Evolutionary conservation across 2,329 filamentous ascomycete species (phyloP), one percentile per base, ranked within the genome.

Genomic region (Reticulascus tulasneorum): DNA sequence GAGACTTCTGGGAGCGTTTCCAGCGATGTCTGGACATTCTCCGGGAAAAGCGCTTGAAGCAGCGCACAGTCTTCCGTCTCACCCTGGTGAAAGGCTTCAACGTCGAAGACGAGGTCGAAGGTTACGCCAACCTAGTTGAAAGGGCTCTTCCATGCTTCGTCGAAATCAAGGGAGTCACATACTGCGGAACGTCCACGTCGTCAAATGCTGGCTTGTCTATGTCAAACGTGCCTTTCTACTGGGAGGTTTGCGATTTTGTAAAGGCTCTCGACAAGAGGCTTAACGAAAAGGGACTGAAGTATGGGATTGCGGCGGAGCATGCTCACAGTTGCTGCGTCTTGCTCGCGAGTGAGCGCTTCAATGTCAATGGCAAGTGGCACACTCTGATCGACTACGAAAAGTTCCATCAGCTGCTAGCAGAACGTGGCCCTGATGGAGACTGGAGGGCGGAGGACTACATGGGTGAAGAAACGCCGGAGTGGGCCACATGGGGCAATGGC

Each of bases 51-150:
- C 79, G 91, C 25, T 84, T 86, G 67, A 75, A 82, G 36, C 91
- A 96, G 58, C 82, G 91, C 36, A 97, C 93, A 6, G 93, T 97
- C 5, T 97, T 94, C 71, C 82, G 93, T 2, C 75, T 97, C 4
- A 97, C 91, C 0, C 80, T 98, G 3, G 93, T 97, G 56, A 97
- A 97, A 66, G 91, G 90, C 4, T 97, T 98, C 75, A 97, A 98
- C 58, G 80, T 97, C 46, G 91, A 95, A 17, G 90, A 95, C 49
- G 93, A 96, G 61, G 88, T 83, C 6, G 77, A 83, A 47, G 91
- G 91, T 5, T 97, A 98, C 54, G 91, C 91, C 0, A 81, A 87
- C 52, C 79, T 97, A 2, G 85, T 97, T 13, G 86, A 90, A 55
- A 80, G 82, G 47, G 90, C 85, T 1, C 71, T 95, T 16, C 91